Evolutionary conservation across 768 basidiomycete species (phyloP).

Genomic region (Pisolithus orientalis): DNA sequence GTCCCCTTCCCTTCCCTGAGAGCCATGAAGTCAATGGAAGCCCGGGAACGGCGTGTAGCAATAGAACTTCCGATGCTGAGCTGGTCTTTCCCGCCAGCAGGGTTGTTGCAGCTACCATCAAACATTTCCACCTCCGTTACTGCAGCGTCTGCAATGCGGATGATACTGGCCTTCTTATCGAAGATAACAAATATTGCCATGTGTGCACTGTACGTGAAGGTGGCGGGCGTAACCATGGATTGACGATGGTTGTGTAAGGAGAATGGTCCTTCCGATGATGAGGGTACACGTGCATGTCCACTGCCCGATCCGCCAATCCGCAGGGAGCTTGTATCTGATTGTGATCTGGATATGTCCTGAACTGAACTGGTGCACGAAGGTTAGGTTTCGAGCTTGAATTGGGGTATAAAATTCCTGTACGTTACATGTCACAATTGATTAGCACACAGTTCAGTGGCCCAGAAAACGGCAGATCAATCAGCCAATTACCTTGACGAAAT

Average conservation of each 20-base stretch:
- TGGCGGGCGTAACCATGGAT: constrained; percentile 25
- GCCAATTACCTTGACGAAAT: constrained; percentile 64
- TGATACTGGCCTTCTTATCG: constrained; percentile 84
- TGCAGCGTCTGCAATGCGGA: constrained; percentile 73
- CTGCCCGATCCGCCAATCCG: constrained; percentile 14
- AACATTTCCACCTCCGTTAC: constrained; percentile 73
- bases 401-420: constrained; percentile 81
- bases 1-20: constrained; percentile 28
- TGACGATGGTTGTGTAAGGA: constrained; percentile 19
- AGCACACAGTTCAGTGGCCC: background rate
- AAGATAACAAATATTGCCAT: constrained; percentile 78
- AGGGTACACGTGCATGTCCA: constrained; percentile 38
- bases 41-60: constrained; percentile 31
- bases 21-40: constrained; percentile 39
- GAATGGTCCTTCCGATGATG: constrained; percentile 37
- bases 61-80: constrained; percentile 19
- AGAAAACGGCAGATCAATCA: background rate
- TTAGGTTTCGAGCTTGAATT: constrained; percentile 53
- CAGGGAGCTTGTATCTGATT: constrained; percentile 33
- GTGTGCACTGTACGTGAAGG: constrained; percentile 57
- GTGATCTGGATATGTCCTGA: constrained; percentile 41
- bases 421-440: background rate
- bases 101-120: constrained; percentile 25
- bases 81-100: constrained; percentile 17
- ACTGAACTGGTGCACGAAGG: constrained; percentile 68